Evolutionary conservation across 805 yeast genomes (phyloP).

Genomic region (Myxozyma melibiosi): DNA sequence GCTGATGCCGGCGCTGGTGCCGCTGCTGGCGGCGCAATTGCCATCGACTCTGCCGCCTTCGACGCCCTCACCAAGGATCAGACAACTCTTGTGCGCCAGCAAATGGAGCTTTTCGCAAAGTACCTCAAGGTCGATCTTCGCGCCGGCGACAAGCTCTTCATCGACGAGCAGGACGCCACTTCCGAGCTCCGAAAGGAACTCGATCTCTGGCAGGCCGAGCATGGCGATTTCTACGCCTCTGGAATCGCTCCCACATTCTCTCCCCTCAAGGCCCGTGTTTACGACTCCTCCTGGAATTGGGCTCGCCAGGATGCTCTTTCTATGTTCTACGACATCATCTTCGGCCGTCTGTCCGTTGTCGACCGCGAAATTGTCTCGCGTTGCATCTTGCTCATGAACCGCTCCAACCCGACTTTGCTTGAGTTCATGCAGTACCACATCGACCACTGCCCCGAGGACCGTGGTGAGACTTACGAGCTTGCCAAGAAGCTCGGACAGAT

Average conservation of each 20-base stretch:
- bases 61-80: conserved; percentile 77
- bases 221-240: conserved; percentile 90
- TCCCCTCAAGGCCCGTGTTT: conserved; percentile 88
- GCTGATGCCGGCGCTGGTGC: conserved; percentile 57
- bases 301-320: conserved; percentile 95
- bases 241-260: conserved; percentile 92
- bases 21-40: conserved; percentile 75
- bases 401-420: conserved; percentile 89
- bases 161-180: conserved; percentile 83
- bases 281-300: conserved; percentile 99
- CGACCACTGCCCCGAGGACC: conserved; percentile 78
- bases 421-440: conserved; percentile 95
- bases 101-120: conserved; percentile 88
- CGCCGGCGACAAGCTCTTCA: conserved; percentile 82
- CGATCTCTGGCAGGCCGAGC: conserved; percentile 87
- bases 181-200: conserved; percentile 82
- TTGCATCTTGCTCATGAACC: conserved; percentile 96
- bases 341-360: conserved; percentile 85
- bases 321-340: conserved; percentile 93
- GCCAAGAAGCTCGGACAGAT: conserved; percentile 90
- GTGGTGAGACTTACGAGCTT: conserved; percentile 90
- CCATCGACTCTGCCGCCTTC: conserved; percentile 92
- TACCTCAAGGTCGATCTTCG: conserved; percentile 91
- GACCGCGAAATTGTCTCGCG: conserved; percentile 96
- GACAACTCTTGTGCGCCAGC: conserved; percentile 71